Base-by-base conservation (phyloP, 2,329 filamentous ascomycete genomes). In the Neonectria punicea region DNA sequence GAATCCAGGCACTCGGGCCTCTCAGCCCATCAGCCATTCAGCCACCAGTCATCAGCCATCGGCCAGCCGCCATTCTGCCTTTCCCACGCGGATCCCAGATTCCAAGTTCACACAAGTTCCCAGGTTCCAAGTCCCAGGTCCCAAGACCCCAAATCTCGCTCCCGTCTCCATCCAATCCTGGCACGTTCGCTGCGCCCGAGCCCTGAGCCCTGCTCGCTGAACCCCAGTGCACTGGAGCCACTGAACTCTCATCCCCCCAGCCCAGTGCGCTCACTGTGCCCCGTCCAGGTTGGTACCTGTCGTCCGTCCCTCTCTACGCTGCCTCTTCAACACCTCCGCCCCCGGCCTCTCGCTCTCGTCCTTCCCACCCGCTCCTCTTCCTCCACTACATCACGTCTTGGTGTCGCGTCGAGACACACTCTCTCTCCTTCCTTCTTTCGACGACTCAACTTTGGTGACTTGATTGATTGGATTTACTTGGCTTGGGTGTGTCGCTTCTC, bases 1-100 rank as follows among this genome's bases (percentile, higher is more conserved):
- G 65, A 70, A 68, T 67, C 72, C 72, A 74, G 70, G 72, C 72
- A 74, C 70, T 71, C 73, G 72, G 72, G 66, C 68, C 72, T 63
- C 61, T 51, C 30, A 51, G 49, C 49, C 49, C 25, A 25, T 25
- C 25, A 25, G 25, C 25, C 25, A 25, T 61, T 51, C 30, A 51
- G 49, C 49, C 49, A 20, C 56, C 8, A 39, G 36, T 16, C 34
- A 36, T 36, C 14, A 39, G 36, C 36, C 36, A 39, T 39, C 13
- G 14, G 34, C 34, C 34, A 36, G 58, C 63, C 65, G 67, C 63
- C 68, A 71, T 60, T 39, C 16, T 16, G 36, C 36, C 36, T n/a
- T 39, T 39, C 39, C 62, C 55, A 63, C 60, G 36, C 36, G 36
- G 7, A 39, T 47, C 43, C 54, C 54, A 49, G 54, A n/a, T 20